Evolutionary conservation across 495 filamentous ascomycete genomes (phyloP), one percentile per base, ranked within the genome.

Genomic region (Xylaria flabelliformis): DNA sequence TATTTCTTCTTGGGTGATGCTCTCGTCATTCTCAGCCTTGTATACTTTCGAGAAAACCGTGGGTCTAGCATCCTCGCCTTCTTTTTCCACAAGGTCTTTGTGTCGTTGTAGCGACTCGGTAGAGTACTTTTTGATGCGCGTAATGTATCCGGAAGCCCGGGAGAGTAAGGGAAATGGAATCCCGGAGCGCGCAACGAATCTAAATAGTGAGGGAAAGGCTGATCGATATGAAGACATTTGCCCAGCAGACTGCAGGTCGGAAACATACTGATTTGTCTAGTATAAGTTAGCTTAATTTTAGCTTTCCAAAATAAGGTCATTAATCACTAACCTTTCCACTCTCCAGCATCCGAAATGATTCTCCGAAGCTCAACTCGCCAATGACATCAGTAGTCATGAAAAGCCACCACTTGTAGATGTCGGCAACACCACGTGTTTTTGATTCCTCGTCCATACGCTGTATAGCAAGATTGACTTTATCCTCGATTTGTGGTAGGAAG

Each of bases 371-470:
- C 44, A 89, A 75, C 51, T 89, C 82, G 0, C 83, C 83, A 53
- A 88, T 87, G 15, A 89, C 78, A 71, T 90, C 88, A 0, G 86
- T 86, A 2, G 86, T 78, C 83, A 89, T 84, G 71, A 87, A 88
- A 6, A 85, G 63, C 79, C 80, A 87, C 88, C 88, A 90, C 58
- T 88, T 86, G 66, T 85, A 83, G 4, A 89, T 75, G 75, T 90
- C 87, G 0, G 75, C 81, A 6, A 73, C 74, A 0, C 76, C 78
- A 39, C 70, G 70, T 0, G 36, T 72, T 32, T 78, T 56, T 46
- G 79, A 75, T 34, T 85, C 82, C 21, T 82, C 73, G 0, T 39
- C 50, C 13, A 87, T 84, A 21, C 76, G 74, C 1, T 77, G 24
- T 7, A 89, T 83, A 15, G 85, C 67, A 0, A 82, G 79, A 62